These are phyloP conservation scores for Penicillium antarcticum DNA, from an alignment of 495 filamentous ascomycete genomes.

Conservation along the genomic window DNA sequence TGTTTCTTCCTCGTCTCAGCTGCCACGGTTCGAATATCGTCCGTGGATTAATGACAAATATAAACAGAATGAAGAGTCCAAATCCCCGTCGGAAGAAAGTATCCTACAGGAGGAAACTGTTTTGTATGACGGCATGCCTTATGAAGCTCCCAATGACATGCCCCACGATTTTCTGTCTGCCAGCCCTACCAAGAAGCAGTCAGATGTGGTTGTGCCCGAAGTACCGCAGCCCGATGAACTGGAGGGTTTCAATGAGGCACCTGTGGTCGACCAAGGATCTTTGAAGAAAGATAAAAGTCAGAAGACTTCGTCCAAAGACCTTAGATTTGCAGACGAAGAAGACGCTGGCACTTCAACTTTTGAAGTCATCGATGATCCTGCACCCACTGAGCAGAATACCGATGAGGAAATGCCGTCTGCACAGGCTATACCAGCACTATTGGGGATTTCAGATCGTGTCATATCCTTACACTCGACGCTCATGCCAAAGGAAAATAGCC, in stretches of 20 bases:
- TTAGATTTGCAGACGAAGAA: constrained; percentile 15
- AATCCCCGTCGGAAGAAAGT: constrained; percentile 2
- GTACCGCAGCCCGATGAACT: not conserved
- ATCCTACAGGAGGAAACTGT: constrained; percentile 4
- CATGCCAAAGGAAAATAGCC: constrained; percentile 21
- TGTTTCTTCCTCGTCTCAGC: constrained; percentile 39
- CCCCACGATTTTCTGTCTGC: not conserved
- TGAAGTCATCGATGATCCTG: not conserved
- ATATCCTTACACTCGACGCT: constrained; percentile 40
- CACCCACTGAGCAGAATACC: constrained; percentile 18
- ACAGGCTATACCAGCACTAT: constrained; percentile 27
- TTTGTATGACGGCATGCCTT: not conserved
- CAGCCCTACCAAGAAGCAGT: not conserved
- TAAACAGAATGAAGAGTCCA: not conserved
- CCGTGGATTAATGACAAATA: constrained; percentile 14
- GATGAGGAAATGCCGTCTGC: constrained; percentile 40
- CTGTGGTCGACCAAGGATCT: no score
- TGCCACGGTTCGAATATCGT: constrained; percentile 48
- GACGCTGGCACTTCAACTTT: not conserved
- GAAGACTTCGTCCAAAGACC: constrained; percentile 10
- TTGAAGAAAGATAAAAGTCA: not conserved
- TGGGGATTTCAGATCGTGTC: constrained; percentile 27
- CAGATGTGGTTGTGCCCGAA: not conserved
- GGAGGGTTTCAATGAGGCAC: not conserved
- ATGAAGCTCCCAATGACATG: no score